phyloP scores from a whole-genome alignment of 2,329 filamentous ascomycete species.

The Plenodomus tracheiphilus region DNA sequence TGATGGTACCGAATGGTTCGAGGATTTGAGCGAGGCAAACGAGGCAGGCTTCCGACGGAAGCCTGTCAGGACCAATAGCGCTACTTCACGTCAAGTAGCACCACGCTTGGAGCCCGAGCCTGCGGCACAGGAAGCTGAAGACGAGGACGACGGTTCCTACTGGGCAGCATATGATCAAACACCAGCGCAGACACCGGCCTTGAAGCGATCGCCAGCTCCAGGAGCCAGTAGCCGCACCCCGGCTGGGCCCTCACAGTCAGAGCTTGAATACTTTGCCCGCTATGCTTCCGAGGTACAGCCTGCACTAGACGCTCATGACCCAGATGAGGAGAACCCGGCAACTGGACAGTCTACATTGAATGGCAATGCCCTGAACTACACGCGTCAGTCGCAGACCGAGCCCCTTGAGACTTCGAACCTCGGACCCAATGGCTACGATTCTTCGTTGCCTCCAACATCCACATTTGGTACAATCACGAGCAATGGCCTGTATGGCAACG shows the following conservation, averaged over 20 bases:
- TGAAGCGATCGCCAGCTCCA: slow-evolving; percentile 66
- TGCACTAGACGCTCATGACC: slow-evolving; percentile 78
- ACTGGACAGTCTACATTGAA: slow-evolving; percentile 57
- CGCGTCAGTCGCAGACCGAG: slow-evolving; percentile 49
- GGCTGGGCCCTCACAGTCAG: slow-evolving; percentile 48
- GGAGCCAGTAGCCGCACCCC: slow-evolving; percentile 41
- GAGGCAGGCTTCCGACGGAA: slow-evolving; percentile 46
- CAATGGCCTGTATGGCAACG: slow-evolving; percentile 9
- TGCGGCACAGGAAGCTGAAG: slow-evolving; percentile 47
- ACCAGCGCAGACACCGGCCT: slow-evolving; percentile 50
- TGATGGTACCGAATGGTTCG: slow-evolving; percentile 62
- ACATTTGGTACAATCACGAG: slow-evolving; percentile 6
- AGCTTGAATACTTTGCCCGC: slow-evolving; percentile 75
- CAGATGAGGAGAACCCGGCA: slow-evolving; percentile 65
- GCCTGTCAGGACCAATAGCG: slow-evolving; percentile 22
- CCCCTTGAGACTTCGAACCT: slow-evolving; percentile 46
- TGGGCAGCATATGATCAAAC: slow-evolving; percentile 78
- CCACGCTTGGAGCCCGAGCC: slow-evolving; percentile 4
- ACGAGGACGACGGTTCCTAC: slow-evolving; percentile 74
- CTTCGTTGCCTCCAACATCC: slow-evolving; percentile 32
- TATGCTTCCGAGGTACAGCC: slow-evolving; percentile 77
- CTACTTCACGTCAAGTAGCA: slow-evolving; percentile 1
- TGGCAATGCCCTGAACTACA: slow-evolving; percentile 53
- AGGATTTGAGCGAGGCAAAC: slow-evolving; percentile 64
- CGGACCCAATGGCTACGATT: slow-evolving; percentile 37